A percentile compares a stretch with the other conserved stretches of the same genome.
Conservation (phyloP, 2,329 filamentous ascomycete species). For the Colletotrichum sp. region DNA sequence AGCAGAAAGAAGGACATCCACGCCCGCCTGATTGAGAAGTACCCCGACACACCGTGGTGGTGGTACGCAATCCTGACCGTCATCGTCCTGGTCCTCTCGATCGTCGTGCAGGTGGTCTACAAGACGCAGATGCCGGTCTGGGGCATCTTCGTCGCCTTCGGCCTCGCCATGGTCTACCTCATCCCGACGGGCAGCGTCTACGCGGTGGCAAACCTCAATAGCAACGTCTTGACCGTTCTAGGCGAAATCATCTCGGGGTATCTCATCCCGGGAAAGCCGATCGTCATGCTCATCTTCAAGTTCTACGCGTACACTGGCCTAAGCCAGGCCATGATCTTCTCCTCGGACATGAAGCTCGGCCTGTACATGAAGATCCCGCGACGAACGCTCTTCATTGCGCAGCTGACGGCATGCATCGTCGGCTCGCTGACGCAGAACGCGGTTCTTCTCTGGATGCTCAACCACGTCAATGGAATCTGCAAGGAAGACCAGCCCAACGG, state of each 20-base stretch:
- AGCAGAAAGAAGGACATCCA: conserved; percentile 27
- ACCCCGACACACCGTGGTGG: conserved; percentile 37
- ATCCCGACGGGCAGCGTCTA: conserved; percentile 60
- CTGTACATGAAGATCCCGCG: conserved; percentile 62
- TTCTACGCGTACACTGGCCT: conserved; percentile 37
- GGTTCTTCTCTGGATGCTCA: conserved; percentile 35
- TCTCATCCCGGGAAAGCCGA: conserved; percentile 42
- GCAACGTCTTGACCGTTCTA: conserved; percentile 42
- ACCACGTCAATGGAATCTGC: conserved; percentile 45
- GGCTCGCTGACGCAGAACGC: conserved; percentile 47
- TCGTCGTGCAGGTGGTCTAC: conserved; percentile 50
- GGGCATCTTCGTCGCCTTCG: conserved; percentile 45
- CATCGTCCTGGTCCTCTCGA: conserved; percentile 35
- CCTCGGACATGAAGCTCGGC: conserved; percentile 55
- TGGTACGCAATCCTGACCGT: conserved; percentile 40
- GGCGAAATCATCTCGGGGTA: conserved; percentile 44
- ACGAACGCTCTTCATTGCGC: conserved; percentile 63
- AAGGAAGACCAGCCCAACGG: conserved; percentile 42
- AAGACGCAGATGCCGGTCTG: conserved; percentile 66
- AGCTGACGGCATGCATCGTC: conserved; percentile 60
- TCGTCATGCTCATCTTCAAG: conserved; percentile 44
- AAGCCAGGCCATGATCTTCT: conserved; percentile 39
- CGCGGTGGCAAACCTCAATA: conserved; percentile 46
- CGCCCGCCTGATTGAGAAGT: conserved; percentile 36
- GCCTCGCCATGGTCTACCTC: conserved; percentile 38